Evolutionary conservation across 2,329 filamentous ascomycete species (phyloP).

Genomic region (Diaporthe humulicola): DNA sequence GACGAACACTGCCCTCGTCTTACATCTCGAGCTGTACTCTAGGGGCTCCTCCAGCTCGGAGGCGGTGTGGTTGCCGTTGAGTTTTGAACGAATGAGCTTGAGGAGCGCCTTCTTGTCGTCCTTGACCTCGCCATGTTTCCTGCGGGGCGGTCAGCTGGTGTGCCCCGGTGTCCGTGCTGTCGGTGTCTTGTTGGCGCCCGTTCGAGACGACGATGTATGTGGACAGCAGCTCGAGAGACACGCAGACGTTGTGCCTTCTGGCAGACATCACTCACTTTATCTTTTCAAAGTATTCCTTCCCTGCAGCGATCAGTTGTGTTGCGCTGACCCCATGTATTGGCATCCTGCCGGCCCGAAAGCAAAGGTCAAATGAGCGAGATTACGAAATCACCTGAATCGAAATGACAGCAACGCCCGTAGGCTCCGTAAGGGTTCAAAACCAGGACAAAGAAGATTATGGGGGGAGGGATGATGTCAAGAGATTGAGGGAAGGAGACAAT

Average conservation of each 20-base stretch:
- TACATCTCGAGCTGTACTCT: conserved; percentile 36
- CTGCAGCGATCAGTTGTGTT: conserved; percentile 35
- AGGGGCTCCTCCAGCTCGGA: conserved; percentile 35
- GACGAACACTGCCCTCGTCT: conserved; percentile 37
- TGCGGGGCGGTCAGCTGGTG: conserved; percentile 33
- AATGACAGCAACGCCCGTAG: conserved; percentile 20
- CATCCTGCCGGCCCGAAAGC: conserved; percentile 32
- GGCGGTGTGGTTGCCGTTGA: conserved; percentile 36
- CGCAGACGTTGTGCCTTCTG: no score
- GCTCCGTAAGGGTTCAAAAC: neutral
- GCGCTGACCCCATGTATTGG: conserved; percentile 37
- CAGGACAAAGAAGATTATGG: neutral
- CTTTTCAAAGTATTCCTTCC: conserved; percentile 38
- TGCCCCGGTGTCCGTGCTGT: neutral
- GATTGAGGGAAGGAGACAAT: neutral
- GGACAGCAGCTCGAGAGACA: neutral
- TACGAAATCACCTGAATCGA: neutral
- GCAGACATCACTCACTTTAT: conserved; percentile 31
- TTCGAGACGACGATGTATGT: neutral
- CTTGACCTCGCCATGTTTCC: conserved; percentile 39
- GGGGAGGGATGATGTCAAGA: neutral
- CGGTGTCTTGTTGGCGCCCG: neutral
- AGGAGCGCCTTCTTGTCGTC: conserved; percentile 40
- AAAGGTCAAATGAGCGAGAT: neutral
- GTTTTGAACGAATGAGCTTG: conserved; percentile 36